phyloP scores from a whole-genome alignment of 2,329 filamentous ascomycete species.

The Phoma sp. region DNA sequence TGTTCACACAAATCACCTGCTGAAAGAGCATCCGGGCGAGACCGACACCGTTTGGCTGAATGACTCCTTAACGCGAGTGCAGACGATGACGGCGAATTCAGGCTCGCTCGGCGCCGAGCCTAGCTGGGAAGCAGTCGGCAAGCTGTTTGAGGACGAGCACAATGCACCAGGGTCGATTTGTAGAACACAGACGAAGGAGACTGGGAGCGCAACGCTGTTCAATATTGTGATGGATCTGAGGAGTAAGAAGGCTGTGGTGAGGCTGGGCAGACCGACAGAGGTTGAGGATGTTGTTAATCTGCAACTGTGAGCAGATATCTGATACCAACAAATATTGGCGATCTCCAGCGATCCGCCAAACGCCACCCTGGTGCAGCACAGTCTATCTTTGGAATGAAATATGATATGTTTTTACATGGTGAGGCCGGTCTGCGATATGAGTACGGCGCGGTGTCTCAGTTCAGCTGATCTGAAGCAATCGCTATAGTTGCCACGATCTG shows the following conservation, averaged over 20 bases:
- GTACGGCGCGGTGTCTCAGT: neutral
- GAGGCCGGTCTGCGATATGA: neutral
- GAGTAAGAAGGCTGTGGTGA: constrained; percentile 38
- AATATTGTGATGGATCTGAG: constrained; percentile 49
- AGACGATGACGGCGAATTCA: constrained; percentile 47
- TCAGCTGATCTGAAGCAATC: neutral
- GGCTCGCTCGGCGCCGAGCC: constrained; percentile 30
- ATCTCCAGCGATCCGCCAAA: no score
- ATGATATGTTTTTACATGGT: neutral
- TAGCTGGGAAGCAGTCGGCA: constrained; percentile 37
- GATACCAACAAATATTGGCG: no score
- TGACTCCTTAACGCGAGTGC: constrained; percentile 50
- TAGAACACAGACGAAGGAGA: constrained; percentile 31
- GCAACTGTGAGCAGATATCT: constrained; percentile 24
- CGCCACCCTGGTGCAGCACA: no score
- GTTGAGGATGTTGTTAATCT: constrained; percentile 36
- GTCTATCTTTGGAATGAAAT: no score
- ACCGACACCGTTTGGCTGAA: constrained; percentile 53
- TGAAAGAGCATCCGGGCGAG: constrained; percentile 49
- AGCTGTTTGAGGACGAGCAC: constrained; percentile 53
- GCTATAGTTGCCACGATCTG: neutral
- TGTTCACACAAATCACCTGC: constrained; percentile 55
- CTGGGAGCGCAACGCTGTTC: constrained; percentile 44
- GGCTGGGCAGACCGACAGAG: constrained; percentile 41
- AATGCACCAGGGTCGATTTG: constrained; percentile 49